These are phyloP conservation scores for Elongisporangium senticosum DNA, from an alignment of 352 stramenopile species.

Conservation along the genomic window DNA sequence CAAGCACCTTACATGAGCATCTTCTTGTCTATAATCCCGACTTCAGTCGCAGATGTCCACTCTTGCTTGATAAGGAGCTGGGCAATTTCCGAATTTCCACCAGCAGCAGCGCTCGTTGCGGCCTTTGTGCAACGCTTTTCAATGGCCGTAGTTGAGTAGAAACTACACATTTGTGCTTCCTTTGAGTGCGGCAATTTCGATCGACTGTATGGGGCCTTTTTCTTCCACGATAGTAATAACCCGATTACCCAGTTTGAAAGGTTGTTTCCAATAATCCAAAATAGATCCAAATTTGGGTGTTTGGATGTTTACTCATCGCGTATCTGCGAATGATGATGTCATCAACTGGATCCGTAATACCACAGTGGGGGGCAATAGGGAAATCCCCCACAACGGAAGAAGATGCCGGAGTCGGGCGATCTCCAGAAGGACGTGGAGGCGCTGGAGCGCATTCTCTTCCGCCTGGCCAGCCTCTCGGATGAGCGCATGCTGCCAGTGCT, in stretches of 20 bases:
- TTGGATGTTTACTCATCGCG: background rate
- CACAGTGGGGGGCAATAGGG: background rate
- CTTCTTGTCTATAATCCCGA: no score
- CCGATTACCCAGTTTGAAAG: background rate
- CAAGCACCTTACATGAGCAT: no score
- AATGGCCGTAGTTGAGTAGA: no score
- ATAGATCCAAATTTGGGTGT: background rate
- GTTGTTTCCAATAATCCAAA: background rate
- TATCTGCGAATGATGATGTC: constrained; percentile 11
- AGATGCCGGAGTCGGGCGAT: constrained; percentile 12
- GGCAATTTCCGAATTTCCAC: no score
- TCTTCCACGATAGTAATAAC: no score
- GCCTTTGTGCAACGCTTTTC: no score
- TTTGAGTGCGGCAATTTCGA: no score
- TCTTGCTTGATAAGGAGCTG: no score
- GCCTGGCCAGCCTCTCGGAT: constrained; percentile 60
- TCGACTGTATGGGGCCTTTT: no score
- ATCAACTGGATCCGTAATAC: background rate
- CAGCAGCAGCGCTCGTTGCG: no score
- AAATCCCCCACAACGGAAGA: background rate
- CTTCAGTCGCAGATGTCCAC: no score
- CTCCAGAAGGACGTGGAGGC: constrained; percentile 53
- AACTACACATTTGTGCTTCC: no score
- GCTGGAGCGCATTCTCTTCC: constrained; percentile 75
- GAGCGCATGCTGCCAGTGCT: constrained; percentile 59